Evolutionary conservation across 2,329 filamentous ascomycete genomes (phyloP), one percentile per base, ranked within the genome.

Genomic region (Alternaria burnsii): DNA sequence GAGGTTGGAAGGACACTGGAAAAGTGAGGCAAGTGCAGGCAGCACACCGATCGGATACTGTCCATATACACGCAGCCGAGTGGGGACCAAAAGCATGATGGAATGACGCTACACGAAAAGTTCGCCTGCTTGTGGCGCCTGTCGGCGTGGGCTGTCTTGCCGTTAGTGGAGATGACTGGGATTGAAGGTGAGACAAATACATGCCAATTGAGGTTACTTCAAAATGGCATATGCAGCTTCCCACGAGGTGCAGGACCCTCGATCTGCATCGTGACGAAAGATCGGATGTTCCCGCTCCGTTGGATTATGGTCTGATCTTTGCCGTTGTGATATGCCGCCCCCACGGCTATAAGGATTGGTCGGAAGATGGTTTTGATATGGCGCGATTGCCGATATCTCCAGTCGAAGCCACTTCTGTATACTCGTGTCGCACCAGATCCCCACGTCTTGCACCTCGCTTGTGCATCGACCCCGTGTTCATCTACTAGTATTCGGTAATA

Each of bases 351-450:
- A 24, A 16, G 16, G 22, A 46, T 24, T 34, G 40, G 52, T 20
- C 36, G 24, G 18, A 7, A 32, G 14, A 43, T 26, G 11, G 7
- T 11, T 30, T 40, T 16, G 32, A 10, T 28, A 42, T 51, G 22
- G 26, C 44, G 38, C n/a, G 36, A 56, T 56, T 42, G 20, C 34
- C 18, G 46, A 36, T 42, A 38, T 51, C 18, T 43, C n/a, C 22
- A 34, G 20, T 48, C 18, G 12, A 44, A n/a, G 20, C 28, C n/a
- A 22, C 30, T 51, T 41, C 20, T 14, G 26, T 47, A 53, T 52
- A 56, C 48, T 12, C 53, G 32, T 9, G 53, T 48, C 26, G 26
- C 38, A 50, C 48, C 26, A 55, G 24, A 56, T 59, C 51, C 51
- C 38, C 58, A 52, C 42, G 10, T 18, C 20, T 16, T 56, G 41